These are phyloP conservation scores for Oryza meridionalis DNA, from an alignment of 176 grass and related monocot species.

Conservation along the genomic window DNA sequence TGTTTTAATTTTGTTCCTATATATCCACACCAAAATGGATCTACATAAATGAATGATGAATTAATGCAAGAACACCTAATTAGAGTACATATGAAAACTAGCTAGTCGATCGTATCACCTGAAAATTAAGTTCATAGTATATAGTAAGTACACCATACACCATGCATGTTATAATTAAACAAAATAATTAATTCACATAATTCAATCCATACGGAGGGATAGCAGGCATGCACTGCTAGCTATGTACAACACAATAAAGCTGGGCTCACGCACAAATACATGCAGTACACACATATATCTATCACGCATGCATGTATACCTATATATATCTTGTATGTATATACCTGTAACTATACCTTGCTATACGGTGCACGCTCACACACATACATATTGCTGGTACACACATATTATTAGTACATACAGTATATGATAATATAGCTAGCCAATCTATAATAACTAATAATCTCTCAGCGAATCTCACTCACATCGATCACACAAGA, in stretches of 20 bases:
- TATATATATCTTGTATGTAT: neutral
- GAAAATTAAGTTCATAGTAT: neutral
- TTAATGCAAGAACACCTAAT: no score
- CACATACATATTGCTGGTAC: no score
- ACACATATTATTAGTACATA: neutral
- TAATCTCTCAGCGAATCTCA: neutral
- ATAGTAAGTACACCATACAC: neutral
- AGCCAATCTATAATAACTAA: neutral
- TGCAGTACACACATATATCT: neutral
- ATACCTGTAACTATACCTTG: neutral
- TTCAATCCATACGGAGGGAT: neutral
- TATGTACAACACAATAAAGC: neutral
- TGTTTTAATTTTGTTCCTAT: no score
- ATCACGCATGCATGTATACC: neutral
- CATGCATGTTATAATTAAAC: neutral
- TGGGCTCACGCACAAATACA: neutral
- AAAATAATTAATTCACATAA: neutral
- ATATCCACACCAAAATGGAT: no score
- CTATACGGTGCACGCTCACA: neutral
- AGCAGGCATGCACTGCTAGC: neutral
- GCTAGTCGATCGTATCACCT: neutral
- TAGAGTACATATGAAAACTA: neutral
- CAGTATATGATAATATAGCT: neutral
- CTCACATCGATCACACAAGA: neutral
- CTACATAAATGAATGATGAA: no score